These are phyloP conservation scores for Tetradesmus obliquus DNA, from an alignment of 139 green algal genomes.

Conservation along the genomic window DNA sequence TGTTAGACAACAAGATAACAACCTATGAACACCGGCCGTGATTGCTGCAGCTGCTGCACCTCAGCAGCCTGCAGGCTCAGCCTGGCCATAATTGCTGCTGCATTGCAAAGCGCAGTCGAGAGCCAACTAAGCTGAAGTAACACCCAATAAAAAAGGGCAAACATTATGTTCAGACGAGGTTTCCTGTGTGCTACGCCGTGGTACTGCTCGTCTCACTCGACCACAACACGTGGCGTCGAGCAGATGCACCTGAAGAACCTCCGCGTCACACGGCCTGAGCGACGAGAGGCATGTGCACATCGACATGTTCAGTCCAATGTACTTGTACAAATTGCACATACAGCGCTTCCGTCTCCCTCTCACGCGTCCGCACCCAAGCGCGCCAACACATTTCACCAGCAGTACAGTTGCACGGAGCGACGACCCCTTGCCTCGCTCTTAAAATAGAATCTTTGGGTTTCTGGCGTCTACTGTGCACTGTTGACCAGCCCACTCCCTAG, in stretches of 20 bases:
- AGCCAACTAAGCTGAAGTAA: no score
- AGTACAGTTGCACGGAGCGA: neutral
- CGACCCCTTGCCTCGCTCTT: neutral
- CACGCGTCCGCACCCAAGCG: neutral
- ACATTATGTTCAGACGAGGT: no score
- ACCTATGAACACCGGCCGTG: no score
- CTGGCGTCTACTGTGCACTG: no score
- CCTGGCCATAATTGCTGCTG: no score
- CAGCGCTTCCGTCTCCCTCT: neutral
- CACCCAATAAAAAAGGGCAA: no score
- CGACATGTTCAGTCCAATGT: no score
- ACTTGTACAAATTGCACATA: neutral
- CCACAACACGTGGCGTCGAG: neutral
- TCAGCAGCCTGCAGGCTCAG: no score
- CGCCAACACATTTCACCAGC: neutral
- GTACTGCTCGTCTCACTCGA: neutral
- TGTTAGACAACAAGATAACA: no score
- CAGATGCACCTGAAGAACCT: neutral
- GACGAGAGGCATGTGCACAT: neutral
- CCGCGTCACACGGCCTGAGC: neutral
- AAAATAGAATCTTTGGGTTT: neutral
- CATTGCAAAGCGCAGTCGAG: no score
- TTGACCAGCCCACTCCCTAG: neutral
- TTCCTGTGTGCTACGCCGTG: no score
- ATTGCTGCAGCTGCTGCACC: no score